Conservation (phyloP, 495 filamentous ascomycete species). For the Podospora anserina region DNA sequence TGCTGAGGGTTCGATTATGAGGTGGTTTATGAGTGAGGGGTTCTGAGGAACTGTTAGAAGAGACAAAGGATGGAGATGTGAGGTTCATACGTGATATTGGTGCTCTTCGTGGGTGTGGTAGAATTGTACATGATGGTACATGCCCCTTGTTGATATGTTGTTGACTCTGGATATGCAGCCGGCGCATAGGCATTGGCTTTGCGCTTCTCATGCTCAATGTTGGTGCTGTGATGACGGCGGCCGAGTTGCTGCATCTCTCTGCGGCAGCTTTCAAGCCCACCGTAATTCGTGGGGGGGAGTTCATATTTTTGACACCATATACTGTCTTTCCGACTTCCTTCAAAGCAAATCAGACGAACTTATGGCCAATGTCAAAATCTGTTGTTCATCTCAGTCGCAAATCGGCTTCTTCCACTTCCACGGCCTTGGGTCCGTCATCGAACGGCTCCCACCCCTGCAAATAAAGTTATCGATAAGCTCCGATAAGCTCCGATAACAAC, state of each 20-base stretch:
- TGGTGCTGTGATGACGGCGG: neutral
- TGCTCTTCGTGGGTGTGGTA: neutral
- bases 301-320: neutral
- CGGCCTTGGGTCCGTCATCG: neutral
- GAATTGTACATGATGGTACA: neutral
- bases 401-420: neutral
- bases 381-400: neutral
- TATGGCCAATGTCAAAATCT: neutral
- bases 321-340: too few species aligned
- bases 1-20: slow-evolving; percentile 14
- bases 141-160: neutral
- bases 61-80: neutral
- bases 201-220: neutral
- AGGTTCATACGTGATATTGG: neutral
- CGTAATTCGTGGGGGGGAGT: neutral
- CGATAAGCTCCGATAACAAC: slow-evolving; percentile 17
- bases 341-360: neutral
- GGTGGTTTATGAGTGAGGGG: neutral
- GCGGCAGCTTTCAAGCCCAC: neutral
- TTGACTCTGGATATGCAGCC: neutral
- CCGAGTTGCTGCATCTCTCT: neutral
- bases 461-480: slow-evolving; percentile 10
- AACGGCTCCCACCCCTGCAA: neutral
- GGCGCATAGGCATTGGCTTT: neutral
- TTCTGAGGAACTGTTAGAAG: neutral